These are phyloP conservation scores for Thielaviopsis euricoi DNA, from an alignment of 2,329 filamentous ascomycete genomes.

Conservation along the genomic window DNA sequence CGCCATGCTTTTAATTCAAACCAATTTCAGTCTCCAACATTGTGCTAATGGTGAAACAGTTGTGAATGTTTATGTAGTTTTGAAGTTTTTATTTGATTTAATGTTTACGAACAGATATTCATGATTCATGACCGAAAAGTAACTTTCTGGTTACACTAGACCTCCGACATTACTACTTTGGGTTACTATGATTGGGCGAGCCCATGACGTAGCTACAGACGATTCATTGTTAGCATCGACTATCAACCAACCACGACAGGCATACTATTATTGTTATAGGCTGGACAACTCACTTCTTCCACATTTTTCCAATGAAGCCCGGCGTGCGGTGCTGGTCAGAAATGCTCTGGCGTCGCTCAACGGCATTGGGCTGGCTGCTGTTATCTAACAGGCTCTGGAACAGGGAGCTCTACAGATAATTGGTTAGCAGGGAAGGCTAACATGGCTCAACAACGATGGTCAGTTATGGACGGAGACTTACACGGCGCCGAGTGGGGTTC, in stretches of 20 bases:
- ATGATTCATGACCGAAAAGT: background rate
- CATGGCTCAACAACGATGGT: background rate
- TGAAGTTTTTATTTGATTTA: too few species aligned
- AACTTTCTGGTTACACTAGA: background rate
- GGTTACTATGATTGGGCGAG: background rate
- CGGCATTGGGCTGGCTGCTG: constrained; percentile 29
- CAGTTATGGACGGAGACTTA: background rate
- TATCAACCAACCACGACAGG: too few species aligned
- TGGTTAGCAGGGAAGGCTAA: background rate
- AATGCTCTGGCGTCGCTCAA: constrained; percentile 36
- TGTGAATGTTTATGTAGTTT: constrained; percentile 1
- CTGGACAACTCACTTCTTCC: constrained; percentile 35
- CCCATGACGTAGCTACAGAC: constrained; percentile 11
- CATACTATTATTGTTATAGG: too few species aligned
- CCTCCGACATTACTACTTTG: background rate
- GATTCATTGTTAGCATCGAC: background rate
- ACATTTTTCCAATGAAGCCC: constrained; percentile 37
- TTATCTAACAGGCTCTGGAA: constrained; percentile 36
- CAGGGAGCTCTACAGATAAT: constrained; percentile 6
- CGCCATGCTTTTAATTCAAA: constrained; percentile 20
- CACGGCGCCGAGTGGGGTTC: background rate
- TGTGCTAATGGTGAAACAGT: constrained; percentile 19
- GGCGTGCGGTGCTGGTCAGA: constrained; percentile 33
- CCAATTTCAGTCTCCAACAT: constrained; percentile 22
- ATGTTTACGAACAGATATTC: background rate